Evolutionary conservation across 148 eudicot genomes (phyloP).

Genomic region (Arbutus unedo): DNA sequence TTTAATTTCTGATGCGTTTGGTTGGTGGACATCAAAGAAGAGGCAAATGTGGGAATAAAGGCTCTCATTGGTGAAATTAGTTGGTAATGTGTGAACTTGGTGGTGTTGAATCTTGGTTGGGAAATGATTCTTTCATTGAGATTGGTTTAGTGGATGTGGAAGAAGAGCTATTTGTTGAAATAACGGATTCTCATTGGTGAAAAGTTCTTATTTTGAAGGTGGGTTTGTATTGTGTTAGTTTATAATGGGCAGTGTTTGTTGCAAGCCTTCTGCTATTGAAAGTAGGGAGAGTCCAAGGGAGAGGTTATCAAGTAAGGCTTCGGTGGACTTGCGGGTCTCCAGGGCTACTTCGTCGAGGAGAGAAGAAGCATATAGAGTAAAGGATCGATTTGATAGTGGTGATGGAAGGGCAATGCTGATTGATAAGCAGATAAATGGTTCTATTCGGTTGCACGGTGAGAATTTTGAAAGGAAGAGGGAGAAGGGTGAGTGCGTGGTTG

Average conservation of each 20-base stretch:
- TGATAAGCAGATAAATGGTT: constrained; percentile 59
- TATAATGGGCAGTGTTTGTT: constrained; percentile 68
- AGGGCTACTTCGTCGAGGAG: constrained; percentile 50
- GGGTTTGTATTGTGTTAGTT: constrained; percentile 21
- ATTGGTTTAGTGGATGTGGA: constrained; percentile 13
- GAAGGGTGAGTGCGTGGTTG: constrained; percentile 29
- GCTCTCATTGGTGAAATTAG: constrained; percentile 2
- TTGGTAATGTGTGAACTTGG: not conserved
- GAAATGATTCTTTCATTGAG: constrained; percentile 3
- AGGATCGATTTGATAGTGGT: constrained; percentile 33
- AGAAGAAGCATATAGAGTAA: constrained; percentile 41
- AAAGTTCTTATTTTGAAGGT: constrained; percentile 13
- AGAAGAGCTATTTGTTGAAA: constrained; percentile 7
- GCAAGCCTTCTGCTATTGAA: constrained; percentile 65
- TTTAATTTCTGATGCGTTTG: constrained; percentile 10
- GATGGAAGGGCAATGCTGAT: constrained; percentile 62
- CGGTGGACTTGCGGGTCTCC: constrained; percentile 35
- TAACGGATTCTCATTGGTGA: constrained; percentile 10
- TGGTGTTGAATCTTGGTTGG: not conserved
- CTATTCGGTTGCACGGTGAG: constrained; percentile 41
- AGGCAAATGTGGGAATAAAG: not conserved
- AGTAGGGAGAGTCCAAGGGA: constrained; percentile 65
- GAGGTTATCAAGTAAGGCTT: constrained; percentile 47
- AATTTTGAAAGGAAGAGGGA: constrained; percentile 54
- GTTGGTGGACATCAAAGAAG: constrained; percentile 9